These are phyloP conservation scores for Suhomyces bolitotheri DNA, from an alignment of 1,139 yeast species.

Conservation along the genomic window DNA sequence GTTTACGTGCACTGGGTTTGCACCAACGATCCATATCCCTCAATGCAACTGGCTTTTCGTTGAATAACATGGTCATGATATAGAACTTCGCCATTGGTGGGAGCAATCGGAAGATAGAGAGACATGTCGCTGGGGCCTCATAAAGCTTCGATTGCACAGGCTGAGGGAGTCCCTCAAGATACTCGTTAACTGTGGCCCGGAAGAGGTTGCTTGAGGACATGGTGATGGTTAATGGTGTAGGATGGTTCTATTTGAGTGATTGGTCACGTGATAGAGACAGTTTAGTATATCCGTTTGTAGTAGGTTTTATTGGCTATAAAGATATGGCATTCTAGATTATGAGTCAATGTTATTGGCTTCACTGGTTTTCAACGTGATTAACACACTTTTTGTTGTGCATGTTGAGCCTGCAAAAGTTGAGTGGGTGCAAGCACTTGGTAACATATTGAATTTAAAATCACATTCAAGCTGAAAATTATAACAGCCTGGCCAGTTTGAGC, in stretches of 20 bases:
- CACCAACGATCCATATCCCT: constrained; percentile 78
- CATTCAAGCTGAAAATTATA: no score
- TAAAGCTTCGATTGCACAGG: constrained; percentile 78
- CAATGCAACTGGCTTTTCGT: constrained; percentile 69
- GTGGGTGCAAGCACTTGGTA: no score
- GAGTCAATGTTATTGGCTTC: no score
- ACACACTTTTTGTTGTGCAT: no score
- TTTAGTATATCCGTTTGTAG: no score
- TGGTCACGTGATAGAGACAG: constrained; percentile 2
- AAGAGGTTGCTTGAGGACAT: constrained; percentile 50
- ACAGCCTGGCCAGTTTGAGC: no score
- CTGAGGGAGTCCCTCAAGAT: constrained; percentile 85
- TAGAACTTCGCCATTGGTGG: constrained; percentile 89
- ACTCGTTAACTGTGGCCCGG: constrained; percentile 82
- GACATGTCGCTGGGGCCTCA: constrained; percentile 83
- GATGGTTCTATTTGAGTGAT: background rate
- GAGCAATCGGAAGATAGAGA: constrained; percentile 82
- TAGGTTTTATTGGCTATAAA: no score
- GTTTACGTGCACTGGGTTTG: constrained; percentile 51
- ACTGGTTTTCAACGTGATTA: no score
- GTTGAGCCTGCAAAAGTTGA: no score
- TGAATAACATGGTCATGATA: constrained; percentile 83
- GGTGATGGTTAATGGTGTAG: background rate
- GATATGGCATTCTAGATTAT: no score
- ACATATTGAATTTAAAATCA: no score